A percentile compares a stretch with the other conserved stretches of the same genome.
phyloP scores from a whole-genome alignment of 768 basidiomycete species.

The Strobilomyces echinocephalus region DNA sequence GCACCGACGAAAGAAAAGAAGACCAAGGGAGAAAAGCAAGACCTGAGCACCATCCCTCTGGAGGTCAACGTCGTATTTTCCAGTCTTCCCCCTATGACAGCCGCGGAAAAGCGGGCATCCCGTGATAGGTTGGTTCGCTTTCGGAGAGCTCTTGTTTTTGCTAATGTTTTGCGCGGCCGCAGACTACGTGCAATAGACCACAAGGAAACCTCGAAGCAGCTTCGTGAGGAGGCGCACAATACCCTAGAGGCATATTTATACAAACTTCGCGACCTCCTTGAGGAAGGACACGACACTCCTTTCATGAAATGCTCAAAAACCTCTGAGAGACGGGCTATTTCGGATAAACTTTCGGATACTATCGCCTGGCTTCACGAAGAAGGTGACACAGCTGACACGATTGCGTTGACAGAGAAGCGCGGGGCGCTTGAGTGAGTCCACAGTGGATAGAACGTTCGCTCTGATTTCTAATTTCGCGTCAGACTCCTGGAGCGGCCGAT shows the following conservation, averaged over 20 bases:
- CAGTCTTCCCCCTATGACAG: conserved; percentile 67
- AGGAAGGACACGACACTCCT: conserved; percentile 60
- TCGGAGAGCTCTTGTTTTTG: not conserved
- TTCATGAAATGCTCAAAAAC: conserved; percentile 82
- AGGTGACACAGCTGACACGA: conserved; percentile 78
- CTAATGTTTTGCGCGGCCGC: conserved; percentile 5
- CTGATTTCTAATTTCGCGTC: conserved; percentile 6
- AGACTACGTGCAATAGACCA: conserved; percentile 78
- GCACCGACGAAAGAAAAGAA: conserved; percentile 35
- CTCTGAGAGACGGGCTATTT: conserved; percentile 63
- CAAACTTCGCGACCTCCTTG: conserved; percentile 76
- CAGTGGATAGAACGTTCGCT: not conserved
- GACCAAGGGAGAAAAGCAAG: conserved; percentile 34
- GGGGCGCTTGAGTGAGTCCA: conserved; percentile 72
- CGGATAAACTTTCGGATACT: conserved; percentile 64
- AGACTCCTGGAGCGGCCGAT: conserved; percentile 79
- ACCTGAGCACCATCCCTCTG: conserved; percentile 59
- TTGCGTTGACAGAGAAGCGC: conserved; percentile 69
- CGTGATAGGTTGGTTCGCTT: conserved; percentile 56
- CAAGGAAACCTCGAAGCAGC: conserved; percentile 70
- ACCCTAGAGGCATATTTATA: conserved; percentile 92
- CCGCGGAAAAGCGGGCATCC: conserved; percentile 68
- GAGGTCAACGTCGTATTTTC: conserved; percentile 60
- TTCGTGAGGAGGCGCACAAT: conserved; percentile 88
- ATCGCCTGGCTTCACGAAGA: conserved; percentile 80